Evolutionary conservation across 305 asterid species (phyloP), one percentile per base, ranked within the genome.

Genomic region (Fraxinus dipetala): DNA sequence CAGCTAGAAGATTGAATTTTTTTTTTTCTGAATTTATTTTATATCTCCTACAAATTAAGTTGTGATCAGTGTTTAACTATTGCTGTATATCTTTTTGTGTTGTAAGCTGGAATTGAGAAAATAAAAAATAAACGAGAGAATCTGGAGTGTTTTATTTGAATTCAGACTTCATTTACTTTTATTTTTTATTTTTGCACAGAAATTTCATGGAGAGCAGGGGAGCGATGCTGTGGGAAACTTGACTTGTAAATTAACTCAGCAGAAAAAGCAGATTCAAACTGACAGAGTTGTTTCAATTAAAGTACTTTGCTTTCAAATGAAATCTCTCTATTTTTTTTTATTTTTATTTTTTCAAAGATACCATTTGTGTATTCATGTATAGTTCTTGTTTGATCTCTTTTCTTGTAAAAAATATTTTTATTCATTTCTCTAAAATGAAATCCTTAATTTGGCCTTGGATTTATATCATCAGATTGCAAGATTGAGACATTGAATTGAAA

Each of bases 221-320:
- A 81, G 77, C 85, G 93, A 88, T 84, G 78, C 83, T 16, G 79
- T 82, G 86, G 86, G 81, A 70, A 77, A 80, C 79, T 87, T 95
- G 85, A 75, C 40, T 59, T 20, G 28, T 74, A 91, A 88, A 85
- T 85, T 95, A 38, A 81, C 87, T 80, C 92, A 88, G 87, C 87
- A 94, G 78, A 93, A 87, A 85, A 88, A 77, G 90, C 88, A 91
- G 83, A 94, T 95, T 88, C 93, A 91, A 80, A 83, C 86, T 7
- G 94, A 91, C 72, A 93, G 98, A 90, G 84, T 75, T 83, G 86
- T 78, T 84, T 87, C 91, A 11, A 84, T 95, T 85, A 81, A 81
- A 86, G 99, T 95, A 89, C 84, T 77, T 79, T 76, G 75, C 74
- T 67, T 67, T 10, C 36, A 24, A 67, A 67, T 67, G 74, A 67